phyloP scores from a whole-genome alignment of 805 yeast genomes.

The Pichia manshurica region DNA sequence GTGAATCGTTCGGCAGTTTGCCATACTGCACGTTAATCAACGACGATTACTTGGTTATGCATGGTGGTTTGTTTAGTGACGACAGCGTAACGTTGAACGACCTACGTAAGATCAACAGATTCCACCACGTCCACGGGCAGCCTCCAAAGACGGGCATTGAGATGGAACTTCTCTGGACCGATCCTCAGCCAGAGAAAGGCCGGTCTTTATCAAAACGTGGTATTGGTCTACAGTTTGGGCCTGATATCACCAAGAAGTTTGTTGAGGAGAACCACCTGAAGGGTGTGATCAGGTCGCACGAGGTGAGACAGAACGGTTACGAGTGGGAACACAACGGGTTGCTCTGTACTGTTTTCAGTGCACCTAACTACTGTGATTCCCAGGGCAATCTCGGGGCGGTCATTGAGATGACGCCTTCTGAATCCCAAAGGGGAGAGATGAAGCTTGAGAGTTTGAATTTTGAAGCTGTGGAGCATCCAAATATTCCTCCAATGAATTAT shows the following conservation, averaged over 20 bases:
- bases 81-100: conserved; percentile 68
- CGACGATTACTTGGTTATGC: conserved; percentile 78
- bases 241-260: conserved; percentile 82
- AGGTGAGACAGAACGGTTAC: conserved; percentile 88
- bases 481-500: conserved; percentile 92
- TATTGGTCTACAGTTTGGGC: conserved; percentile 93
- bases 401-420: conserved; percentile 47
- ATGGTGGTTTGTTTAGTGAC: conserved; percentile 88
- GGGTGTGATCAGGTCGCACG: conserved; percentile 89
- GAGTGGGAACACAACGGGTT: conserved; percentile 82
- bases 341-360: conserved; percentile 91
- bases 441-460: conserved; percentile 47
- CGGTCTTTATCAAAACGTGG: conserved; percentile 90
- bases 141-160: conserved; percentile 90
- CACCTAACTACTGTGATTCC: conserved; percentile 94
- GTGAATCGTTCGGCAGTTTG: conserved; percentile 77
- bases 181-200: conserved; percentile 78
- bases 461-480: conserved; percentile 84
- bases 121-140: conserved; percentile 47
- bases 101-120: conserved; percentile 64
- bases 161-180: conserved; percentile 97
- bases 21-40: conserved; percentile 85
- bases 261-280: conserved; percentile 64
- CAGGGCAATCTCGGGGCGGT: conserved; percentile 90
- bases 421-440: conserved; percentile 23